Conservation (phyloP, 1,284 basidiomycete genomes). For the Clitocybe nebularis region DNA sequence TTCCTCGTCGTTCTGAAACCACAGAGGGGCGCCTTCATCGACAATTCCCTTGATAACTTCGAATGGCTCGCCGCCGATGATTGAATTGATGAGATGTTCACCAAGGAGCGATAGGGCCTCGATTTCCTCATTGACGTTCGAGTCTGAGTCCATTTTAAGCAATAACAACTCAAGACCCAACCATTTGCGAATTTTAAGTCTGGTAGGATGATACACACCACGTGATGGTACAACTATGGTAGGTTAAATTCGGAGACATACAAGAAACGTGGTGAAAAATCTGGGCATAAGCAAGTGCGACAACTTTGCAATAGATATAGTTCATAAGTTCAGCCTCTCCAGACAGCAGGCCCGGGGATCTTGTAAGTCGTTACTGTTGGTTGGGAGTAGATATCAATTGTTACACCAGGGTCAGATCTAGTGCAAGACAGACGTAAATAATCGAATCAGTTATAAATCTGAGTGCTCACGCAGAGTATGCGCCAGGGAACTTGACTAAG, state of each 20-base stretch:
- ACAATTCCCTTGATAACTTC: slow-evolving; percentile 53
- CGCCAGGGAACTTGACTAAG: slow-evolving; percentile 35
- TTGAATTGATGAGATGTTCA: slow-evolving; percentile 52
- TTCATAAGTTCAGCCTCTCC: slow-evolving; percentile 11
- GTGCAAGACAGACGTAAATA: slow-evolving; percentile 1
- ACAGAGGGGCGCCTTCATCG: slow-evolving; percentile 78
- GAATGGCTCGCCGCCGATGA: slow-evolving; percentile 49
- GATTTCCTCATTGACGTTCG: slow-evolving; percentile 29
- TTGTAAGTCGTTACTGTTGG: slow-evolving; percentile 28
- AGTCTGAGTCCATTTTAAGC: no score
- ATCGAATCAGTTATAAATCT: neutral
- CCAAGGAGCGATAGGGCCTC: slow-evolving; percentile 49
- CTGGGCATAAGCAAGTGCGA: no score
- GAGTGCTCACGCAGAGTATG: slow-evolving; percentile 19
- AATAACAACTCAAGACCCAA: no score
- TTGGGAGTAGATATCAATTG: slow-evolving; percentile 31
- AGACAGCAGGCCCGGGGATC: slow-evolving; percentile 29
- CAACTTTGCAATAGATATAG: no score
- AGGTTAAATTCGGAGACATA: no score
- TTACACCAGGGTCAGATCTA: slow-evolving; percentile 31
- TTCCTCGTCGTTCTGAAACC: slow-evolving; percentile 85
- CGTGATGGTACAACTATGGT: no score
- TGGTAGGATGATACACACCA: no score
- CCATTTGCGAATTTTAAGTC: no score
- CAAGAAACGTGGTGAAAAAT: no score